A percentile compares a stretch with the other conserved stretches of the same genome.
phyloP scores from a whole-genome alignment of 768 basidiomycete genomes.

The Amanita exitialis region DNA sequence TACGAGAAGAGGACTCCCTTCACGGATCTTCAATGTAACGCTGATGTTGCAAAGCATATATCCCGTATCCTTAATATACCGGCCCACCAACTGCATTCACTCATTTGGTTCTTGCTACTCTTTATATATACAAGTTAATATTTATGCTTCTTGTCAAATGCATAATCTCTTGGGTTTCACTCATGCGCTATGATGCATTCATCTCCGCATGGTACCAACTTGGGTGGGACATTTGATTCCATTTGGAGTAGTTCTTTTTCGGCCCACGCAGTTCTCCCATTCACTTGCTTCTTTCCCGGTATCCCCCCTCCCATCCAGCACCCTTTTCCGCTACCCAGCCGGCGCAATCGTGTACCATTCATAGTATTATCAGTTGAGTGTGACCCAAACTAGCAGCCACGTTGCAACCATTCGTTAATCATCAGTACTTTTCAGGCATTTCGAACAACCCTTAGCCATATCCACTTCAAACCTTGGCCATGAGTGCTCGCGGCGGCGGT shows the following conservation, averaged over 20 bases:
- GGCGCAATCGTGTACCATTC: not conserved
- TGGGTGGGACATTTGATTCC: too few relatives aligned
- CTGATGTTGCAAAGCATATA: conserved; percentile 10
- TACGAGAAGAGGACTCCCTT: not conserved
- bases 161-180: not conserved
- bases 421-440: not conserved
- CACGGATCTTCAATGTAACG: not conserved
- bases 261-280: not conserved
- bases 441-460: not conserved
- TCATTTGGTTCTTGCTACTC: conserved; percentile 6
- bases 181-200: not conserved
- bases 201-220: too few relatives aligned
- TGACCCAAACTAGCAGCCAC: not conserved
- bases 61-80: conserved; percentile 17
- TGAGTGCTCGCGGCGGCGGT: conserved; percentile 53
- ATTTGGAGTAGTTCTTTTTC: too few relatives aligned
- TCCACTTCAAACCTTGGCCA: conserved; percentile 15
- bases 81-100: conserved; percentile 8
- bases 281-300: not conserved
- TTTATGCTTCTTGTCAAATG: not conserved
- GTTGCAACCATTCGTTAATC: not conserved
- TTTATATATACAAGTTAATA: not conserved
- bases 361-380: not conserved
- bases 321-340: not conserved
- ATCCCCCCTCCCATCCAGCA: not conserved